Conservation (phyloP, 1,284 basidiomycete species). For the Trametes versicolor region DNA sequence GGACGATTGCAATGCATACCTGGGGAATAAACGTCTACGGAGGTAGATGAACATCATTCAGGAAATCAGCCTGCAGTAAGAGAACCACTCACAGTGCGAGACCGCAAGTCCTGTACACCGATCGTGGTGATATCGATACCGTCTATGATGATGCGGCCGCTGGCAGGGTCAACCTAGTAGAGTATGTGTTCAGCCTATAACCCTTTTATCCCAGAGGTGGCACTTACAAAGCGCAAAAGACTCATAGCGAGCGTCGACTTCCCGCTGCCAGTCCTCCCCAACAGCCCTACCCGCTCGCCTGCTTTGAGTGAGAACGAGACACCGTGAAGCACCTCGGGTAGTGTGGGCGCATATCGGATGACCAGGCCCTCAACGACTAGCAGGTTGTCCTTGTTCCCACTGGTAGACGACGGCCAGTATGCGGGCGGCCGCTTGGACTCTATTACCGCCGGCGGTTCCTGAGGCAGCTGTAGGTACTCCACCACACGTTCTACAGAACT, state of each 20-base stretch:
- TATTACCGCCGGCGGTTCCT: conserved; percentile 82
- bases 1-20: conserved; percentile 43
- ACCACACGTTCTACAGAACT: conserved; percentile 89
- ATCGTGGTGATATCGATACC: conserved; percentile 92
- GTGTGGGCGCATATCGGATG: conserved; percentile 85
- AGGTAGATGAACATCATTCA: not conserved
- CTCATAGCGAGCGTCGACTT: conserved; percentile 89
- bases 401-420: conserved; percentile 81
- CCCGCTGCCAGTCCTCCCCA: conserved; percentile 84
- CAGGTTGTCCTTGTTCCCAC: conserved; percentile 55
- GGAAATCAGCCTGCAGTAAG: not conserved
- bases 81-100: conserved; percentile 63
- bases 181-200: conserved; percentile 10
- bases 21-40: conserved; percentile 84
- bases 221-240: conserved; percentile 81
- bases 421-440: conserved; percentile 77
- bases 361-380: conserved; percentile 72
- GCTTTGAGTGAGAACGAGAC: conserved; percentile 74
- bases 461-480: conserved; percentile 91
- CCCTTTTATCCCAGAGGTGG: not conserved
- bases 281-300: conserved; percentile 76
- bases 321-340: conserved; percentile 84
- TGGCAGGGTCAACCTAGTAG: conserved; percentile 75
- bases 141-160: conserved; percentile 85
- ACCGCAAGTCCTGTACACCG: conserved; percentile 86